A percentile compares a stretch with the other conserved stretches of the same genome.
Conservation (phyloP, 2,329 filamentous ascomycete species). For the Catunica adiposa region DNA sequence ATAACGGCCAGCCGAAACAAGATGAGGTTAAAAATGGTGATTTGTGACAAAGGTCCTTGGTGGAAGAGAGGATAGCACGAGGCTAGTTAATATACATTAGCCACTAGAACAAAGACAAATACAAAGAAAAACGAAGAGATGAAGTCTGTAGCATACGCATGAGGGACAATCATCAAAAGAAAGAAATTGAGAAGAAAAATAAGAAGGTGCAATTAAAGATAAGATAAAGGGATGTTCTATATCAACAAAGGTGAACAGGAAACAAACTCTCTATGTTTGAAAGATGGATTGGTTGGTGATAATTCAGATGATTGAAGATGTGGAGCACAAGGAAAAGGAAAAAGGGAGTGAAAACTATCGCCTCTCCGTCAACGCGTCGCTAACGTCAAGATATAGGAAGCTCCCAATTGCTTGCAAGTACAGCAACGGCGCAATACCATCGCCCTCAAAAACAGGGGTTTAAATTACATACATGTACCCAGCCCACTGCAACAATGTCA, state of each 20-base stretch:
- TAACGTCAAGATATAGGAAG: conserved; percentile 1
- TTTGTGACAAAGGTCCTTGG: neutral
- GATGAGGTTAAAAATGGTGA: neutral
- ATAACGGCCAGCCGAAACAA: neutral
- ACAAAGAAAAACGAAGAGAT: neutral
- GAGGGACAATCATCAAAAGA: neutral
- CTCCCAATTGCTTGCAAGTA: neutral
- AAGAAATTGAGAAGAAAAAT: too few species aligned
- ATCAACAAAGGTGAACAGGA: neutral
- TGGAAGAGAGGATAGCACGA: neutral
- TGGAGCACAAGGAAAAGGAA: neutral
- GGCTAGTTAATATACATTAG: neutral
- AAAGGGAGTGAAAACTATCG: neutral
- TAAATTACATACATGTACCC: conserved; percentile 8
- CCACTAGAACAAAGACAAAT: neutral
- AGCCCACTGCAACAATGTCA: neutral
- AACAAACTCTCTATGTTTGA: neutral
- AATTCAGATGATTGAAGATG: neutral
- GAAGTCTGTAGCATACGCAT: neutral
- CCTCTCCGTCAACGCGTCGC: neutral
- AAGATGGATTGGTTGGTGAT: neutral
- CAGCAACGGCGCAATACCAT: neutral
- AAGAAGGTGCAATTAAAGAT: too few species aligned
- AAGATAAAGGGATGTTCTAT: neutral
- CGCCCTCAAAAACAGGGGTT: conserved; percentile 5